These are phyloP conservation scores for Xylogone sp. DNA, from an alignment of 2,329 filamentous ascomycete species.

Conservation along the genomic window DNA sequence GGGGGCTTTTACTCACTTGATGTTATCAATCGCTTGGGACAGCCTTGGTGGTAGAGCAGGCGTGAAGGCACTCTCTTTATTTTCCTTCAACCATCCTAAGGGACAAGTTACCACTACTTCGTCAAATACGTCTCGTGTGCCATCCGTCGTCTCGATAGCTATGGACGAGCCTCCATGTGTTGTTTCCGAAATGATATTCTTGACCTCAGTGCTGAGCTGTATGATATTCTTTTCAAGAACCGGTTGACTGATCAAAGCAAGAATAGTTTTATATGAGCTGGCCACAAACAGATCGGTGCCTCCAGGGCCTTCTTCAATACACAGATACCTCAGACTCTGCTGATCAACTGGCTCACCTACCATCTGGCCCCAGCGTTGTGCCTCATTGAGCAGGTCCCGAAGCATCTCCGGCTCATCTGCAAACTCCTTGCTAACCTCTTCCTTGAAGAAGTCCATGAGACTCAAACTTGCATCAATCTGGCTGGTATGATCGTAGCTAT, in stretches of 20 bases:
- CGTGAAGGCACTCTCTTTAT: conserved; percentile 31
- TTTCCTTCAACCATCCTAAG: conserved; percentile 40
- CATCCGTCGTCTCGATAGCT: not conserved
- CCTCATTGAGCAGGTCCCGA: not conserved
- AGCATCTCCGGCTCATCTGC: conserved; percentile 24
- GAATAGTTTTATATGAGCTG: conserved; percentile 54
- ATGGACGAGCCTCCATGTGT: not conserved
- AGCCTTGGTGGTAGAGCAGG: conserved; percentile 38
- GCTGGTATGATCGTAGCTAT: not conserved
- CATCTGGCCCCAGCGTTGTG: conserved; percentile 41
- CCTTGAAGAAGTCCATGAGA: not conserved
- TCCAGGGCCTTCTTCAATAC: conserved; percentile 50
- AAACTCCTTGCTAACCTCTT: conserved; percentile 16
- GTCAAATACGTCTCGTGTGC: conserved; percentile 17
- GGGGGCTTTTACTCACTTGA: conserved; percentile 27
- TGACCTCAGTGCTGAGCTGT: conserved; percentile 44
- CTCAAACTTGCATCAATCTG: not conserved
- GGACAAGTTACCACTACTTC: conserved; percentile 45
- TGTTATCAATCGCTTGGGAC: conserved; percentile 36
- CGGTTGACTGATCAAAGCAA: conserved; percentile 55
- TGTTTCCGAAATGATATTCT: conserved; percentile 32
- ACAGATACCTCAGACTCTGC: conserved; percentile 49
- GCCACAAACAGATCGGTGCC: conserved; percentile 32
- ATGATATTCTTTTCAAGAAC: conserved; percentile 53
- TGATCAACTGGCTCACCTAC: conserved; percentile 40